Evolutionary conservation across 257 asterid genomes (phyloP).

Genomic region (Solanum chmielewskii): DNA sequence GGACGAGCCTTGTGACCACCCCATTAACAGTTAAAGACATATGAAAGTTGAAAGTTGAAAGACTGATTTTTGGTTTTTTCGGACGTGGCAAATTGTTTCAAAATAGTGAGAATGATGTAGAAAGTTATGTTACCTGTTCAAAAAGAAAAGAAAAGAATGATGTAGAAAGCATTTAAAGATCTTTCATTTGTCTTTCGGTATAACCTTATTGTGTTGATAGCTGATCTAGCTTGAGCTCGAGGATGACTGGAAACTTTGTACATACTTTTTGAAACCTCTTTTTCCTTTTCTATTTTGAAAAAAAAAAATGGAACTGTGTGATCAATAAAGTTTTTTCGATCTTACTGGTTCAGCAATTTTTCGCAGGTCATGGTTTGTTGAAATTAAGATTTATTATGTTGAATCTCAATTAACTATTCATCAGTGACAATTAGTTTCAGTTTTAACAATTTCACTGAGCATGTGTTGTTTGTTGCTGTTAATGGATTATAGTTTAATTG

Average conservation of each 20-base stretch:
- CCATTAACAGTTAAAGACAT: not conserved
- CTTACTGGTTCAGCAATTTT: not conserved
- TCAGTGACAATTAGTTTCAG: not conserved
- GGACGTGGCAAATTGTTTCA: not conserved
- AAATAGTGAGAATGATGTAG: not conserved
- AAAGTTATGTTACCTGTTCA: no score
- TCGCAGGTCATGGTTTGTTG: not conserved
- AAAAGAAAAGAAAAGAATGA: not conserved
- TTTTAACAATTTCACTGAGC: not conserved
- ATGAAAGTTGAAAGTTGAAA: not conserved
- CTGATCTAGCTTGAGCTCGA: not conserved
- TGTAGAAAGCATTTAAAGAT: not conserved
- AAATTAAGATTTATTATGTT: not conserved
- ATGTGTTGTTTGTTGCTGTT: not conserved
- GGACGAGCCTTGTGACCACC: not conserved
- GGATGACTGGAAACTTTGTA: not conserved
- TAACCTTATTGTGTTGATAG: not conserved
- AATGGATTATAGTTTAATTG: not conserved
- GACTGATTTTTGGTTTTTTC: not conserved
- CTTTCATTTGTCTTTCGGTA: not conserved
- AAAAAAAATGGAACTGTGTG: not conserved
- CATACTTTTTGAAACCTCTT: not conserved
- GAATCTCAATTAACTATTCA: not conserved
- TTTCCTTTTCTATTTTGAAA: not conserved
- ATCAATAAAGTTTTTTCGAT: not conserved